Conservation (phyloP, 345 rosid species). For the Citrus hindsii region DNA sequence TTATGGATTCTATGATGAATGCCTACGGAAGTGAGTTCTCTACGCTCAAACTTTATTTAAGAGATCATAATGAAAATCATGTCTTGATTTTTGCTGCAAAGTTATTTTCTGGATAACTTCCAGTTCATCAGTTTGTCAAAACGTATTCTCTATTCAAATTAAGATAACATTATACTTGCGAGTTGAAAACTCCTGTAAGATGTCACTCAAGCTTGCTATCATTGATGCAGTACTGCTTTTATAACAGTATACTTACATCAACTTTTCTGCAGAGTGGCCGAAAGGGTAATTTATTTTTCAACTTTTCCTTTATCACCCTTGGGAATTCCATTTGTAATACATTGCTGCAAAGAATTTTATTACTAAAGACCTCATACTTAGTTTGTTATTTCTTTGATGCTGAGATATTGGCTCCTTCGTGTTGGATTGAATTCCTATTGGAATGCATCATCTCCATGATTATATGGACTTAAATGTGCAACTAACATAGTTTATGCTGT, state of each 20-base stretch:
- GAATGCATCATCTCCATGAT: neutral
- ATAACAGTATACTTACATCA: neutral
- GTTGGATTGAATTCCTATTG: neutral
- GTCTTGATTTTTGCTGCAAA: neutral
- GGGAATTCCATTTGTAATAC: neutral
- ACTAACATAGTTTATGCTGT: neutral
- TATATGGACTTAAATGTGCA: neutral
- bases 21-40: slow-evolving; percentile 92
- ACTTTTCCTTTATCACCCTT: neutral
- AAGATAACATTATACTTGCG: neutral
- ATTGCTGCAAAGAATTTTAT: neutral
- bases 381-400: slow-evolving; percentile 3
- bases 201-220: neutral
- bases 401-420: neutral
- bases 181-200: neutral
- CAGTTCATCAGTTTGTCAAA: neutral
- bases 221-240: neutral
- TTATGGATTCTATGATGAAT: slow-evolving; percentile 98
- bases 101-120: neutral
- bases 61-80: neutral
- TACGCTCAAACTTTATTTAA: slow-evolving; percentile 6
- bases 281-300: neutral
- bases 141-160: neutral
- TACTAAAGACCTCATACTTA: neutral
- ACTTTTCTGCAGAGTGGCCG: neutral